Percentiles rank a stretch among this genome's conserved stretches.
phyloP scores from a whole-genome alignment of 768 basidiomycete genomes.

The Russula vinacea region DNA sequence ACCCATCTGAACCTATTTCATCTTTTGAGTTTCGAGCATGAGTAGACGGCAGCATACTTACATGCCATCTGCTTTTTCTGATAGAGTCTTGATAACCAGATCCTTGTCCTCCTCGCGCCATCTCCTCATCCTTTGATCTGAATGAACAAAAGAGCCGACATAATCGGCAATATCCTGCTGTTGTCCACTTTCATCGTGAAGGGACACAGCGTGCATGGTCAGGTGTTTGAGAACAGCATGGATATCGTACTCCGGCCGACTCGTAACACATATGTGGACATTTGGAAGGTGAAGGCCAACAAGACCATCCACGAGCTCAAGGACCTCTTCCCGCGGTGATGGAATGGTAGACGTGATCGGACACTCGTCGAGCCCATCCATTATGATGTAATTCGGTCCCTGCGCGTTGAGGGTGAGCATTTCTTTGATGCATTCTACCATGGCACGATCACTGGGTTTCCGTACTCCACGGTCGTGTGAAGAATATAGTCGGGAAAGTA shows the following conservation, averaged over 20 bases:
- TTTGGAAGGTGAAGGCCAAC: background rate
- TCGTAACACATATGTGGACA: background rate
- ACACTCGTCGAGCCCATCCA: conserved; percentile 12
- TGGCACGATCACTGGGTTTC: background rate
- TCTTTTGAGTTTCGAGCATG: background rate
- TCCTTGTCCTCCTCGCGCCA: conserved; percentile 1
- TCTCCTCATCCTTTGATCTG: background rate
- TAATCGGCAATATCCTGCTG: background rate
- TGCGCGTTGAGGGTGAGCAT: background rate
- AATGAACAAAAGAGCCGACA: background rate
- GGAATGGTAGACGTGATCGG: background rate
- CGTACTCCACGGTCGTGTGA: background rate
- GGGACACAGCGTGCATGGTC: background rate
- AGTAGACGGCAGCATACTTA: background rate
- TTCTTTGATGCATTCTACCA: background rate
- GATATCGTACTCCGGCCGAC: conserved; percentile 5
- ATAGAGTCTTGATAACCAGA: background rate
- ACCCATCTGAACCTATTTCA: conserved; percentile 12
- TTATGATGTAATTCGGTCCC: background rate
- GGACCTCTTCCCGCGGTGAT: background rate
- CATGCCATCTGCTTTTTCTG: conserved; percentile 6
- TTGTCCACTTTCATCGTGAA: background rate
- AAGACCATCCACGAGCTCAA: background rate
- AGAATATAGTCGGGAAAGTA: background rate
- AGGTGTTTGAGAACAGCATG: background rate